Percentiles rank a stretch among this genome's conserved stretches.
Conservation (phyloP, 2,329 filamentous ascomycete genomes). For the Emericellopsis atlantica region DNA sequence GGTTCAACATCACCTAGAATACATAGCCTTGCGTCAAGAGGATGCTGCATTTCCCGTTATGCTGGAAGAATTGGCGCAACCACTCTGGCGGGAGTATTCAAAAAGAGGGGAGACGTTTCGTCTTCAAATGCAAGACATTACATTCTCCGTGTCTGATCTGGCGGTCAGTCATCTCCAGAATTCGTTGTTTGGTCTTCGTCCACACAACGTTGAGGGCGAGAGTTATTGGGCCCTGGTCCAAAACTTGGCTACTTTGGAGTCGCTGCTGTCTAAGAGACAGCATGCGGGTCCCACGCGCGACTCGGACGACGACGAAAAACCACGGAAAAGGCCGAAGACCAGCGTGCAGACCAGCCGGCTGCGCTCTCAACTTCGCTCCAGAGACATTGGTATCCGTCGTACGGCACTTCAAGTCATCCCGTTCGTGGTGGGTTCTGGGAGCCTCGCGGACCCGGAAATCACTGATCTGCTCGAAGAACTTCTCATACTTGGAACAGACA, state of each 20-base stretch:
- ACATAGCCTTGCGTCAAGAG: slow-evolving; percentile 31
- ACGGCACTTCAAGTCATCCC: slow-evolving; percentile 45
- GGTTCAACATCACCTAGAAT: slow-evolving; percentile 50
- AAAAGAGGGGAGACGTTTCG: slow-evolving; percentile 57
- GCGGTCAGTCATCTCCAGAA: slow-evolving; percentile 31
- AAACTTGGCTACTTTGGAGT: slow-evolving; percentile 44
- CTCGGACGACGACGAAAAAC: slow-evolving; percentile 25
- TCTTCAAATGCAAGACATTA: slow-evolving; percentile 67
- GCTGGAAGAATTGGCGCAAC: slow-evolving; percentile 55
- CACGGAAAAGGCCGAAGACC: slow-evolving; percentile 38
- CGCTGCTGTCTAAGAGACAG: slow-evolving; percentile 21
- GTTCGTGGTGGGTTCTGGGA: slow-evolving; percentile 37
- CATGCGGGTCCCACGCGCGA: slow-evolving; percentile 8
- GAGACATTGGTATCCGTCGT: slow-evolving; percentile 28
- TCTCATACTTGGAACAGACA: slow-evolving; percentile 49
- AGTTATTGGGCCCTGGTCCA: slow-evolving; percentile 48
- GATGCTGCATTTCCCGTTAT: slow-evolving; percentile 25
- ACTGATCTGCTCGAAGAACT: slow-evolving; percentile 45
- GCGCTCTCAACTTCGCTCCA: slow-evolving; percentile 31
- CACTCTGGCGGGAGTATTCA: slow-evolving; percentile 68
- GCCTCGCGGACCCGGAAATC: slow-evolving; percentile 37
- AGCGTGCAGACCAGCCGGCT: slow-evolving; percentile 29
- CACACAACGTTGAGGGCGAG: slow-evolving; percentile 41
- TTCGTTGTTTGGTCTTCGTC: slow-evolving; percentile 37
- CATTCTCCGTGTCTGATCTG: slow-evolving; percentile 35